These are phyloP conservation scores for Colletotrichum gigasporum DNA, from an alignment of 2,329 filamentous ascomycete species.

Conservation along the genomic window DNA sequence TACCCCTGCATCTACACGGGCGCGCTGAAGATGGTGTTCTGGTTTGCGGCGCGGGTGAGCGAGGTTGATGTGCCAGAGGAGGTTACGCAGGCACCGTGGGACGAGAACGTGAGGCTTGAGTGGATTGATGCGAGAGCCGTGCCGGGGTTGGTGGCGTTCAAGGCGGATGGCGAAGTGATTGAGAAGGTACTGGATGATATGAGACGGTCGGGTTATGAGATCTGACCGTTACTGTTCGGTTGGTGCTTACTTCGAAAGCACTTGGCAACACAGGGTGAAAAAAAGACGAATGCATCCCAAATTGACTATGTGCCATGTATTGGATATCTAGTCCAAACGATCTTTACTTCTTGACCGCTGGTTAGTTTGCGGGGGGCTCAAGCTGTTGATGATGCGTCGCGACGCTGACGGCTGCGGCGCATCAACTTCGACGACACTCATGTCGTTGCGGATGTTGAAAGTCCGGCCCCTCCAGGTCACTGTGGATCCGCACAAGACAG, in stretches of 20 bases:
- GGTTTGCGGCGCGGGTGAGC: conserved; percentile 45
- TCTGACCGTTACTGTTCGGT: too few relatives aligned
- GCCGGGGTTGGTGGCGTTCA: conserved; percentile 32
- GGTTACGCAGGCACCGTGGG: conserved; percentile 37
- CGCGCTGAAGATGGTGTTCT: conserved; percentile 49
- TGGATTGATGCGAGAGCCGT: conserved; percentile 35
- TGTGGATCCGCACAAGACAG: conserved; percentile 86
- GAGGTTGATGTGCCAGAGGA: conserved; percentile 35
- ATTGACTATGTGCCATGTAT: too few relatives aligned
- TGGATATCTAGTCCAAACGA: conserved; percentile 13
- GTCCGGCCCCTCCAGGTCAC: conserved; percentile 87
- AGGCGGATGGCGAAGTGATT: not conserved
- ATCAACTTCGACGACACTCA: conserved; percentile 71
- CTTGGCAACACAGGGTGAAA: too few relatives aligned
- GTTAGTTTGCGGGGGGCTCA: not conserved
- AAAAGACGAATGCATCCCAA: too few relatives aligned
- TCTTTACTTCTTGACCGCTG: conserved; percentile 24
- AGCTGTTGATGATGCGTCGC: not conserved
- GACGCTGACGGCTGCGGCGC: not conserved
- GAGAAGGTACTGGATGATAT: not conserved
- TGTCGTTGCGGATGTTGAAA: conserved; percentile 86
- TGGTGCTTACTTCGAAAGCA: too few relatives aligned
- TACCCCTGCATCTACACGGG: conserved; percentile 45
- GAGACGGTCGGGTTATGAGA: not conserved
- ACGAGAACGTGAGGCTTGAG: conserved; percentile 19